Evolutionary conservation across 2,329 filamentous ascomycete genomes (phyloP).

Genomic region (Sporothrix sp.): DNA sequence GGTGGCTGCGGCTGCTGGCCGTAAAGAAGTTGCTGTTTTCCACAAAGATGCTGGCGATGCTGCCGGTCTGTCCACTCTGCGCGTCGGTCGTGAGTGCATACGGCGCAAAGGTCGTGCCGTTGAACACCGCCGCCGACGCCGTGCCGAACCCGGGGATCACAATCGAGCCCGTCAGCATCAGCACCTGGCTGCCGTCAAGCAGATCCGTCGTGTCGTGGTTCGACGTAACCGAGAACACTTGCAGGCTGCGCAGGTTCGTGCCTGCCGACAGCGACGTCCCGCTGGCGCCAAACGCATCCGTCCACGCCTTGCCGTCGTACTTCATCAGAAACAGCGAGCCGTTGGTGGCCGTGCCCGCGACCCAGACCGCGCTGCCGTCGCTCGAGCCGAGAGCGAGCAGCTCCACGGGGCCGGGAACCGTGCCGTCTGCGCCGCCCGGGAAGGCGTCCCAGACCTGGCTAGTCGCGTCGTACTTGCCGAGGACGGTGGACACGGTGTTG

Average conservation of each 20-base stretch:
- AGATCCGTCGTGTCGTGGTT: constrained; percentile 56
- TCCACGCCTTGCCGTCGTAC: constrained; percentile 65
- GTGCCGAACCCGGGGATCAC: constrained; percentile 66
- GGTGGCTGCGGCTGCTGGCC: constrained; percentile 37
- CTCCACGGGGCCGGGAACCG: constrained; percentile 70
- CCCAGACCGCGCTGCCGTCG: constrained; percentile 69
- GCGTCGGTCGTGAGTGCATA: constrained; percentile 62
- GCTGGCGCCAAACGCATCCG: constrained; percentile 37
- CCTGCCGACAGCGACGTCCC: constrained; percentile 50
- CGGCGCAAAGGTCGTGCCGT: constrained; percentile 68
- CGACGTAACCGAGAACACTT: constrained; percentile 64
- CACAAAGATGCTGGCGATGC: constrained; percentile 73
- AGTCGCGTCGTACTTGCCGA: constrained; percentile 65
- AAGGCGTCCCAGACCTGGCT: constrained; percentile 56
- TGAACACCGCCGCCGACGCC: constrained; percentile 78
- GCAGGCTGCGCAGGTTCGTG: constrained; percentile 67
- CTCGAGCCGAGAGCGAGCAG: constrained; percentile 64
- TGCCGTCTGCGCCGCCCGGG: constrained; percentile 39
- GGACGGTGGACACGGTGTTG: constrained; percentile 48
- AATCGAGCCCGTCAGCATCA: constrained; percentile 80
- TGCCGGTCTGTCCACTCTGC: constrained; percentile 54
- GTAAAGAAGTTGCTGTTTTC: constrained; percentile 70
- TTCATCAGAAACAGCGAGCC: constrained; percentile 71
- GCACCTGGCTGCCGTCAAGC: constrained; percentile 55
- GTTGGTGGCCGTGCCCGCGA: constrained; percentile 55